Conservation (phyloP, 495 filamentous ascomycete genomes). For the Penicillium silybi region DNA sequence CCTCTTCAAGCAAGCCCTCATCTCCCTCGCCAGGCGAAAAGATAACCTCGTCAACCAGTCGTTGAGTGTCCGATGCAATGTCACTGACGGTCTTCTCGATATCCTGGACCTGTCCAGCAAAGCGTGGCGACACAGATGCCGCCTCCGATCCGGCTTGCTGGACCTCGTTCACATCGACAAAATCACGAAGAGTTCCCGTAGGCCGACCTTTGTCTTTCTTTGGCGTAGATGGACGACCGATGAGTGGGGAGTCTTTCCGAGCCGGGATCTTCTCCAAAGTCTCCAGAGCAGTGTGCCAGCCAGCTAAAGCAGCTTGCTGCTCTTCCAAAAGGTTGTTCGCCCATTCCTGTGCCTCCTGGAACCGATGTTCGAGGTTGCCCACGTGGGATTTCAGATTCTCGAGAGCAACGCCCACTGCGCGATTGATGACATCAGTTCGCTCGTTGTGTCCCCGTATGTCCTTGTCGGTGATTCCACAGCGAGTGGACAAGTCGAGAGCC, state of each 20-base stretch:
- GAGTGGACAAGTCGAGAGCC: slow-evolving; percentile 64
- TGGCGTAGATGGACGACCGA: slow-evolving; percentile 44
- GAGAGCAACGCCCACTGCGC: slow-evolving; percentile 71
- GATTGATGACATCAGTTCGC: slow-evolving; percentile 68
- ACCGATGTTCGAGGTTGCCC: slow-evolving; percentile 67
- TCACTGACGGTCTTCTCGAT: slow-evolving; percentile 49
- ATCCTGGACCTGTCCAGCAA: slow-evolving; percentile 49
- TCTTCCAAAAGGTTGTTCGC: slow-evolving; percentile 65
- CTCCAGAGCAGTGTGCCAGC: slow-evolving; percentile 65
- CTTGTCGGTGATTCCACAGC: slow-evolving; percentile 56
- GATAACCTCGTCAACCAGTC: slow-evolving; percentile 39
- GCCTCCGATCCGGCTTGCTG: slow-evolving; percentile 57
- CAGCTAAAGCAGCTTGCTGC: slow-evolving; percentile 58
- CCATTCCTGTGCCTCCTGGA: slow-evolving; percentile 69
- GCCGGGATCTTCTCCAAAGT: slow-evolving; percentile 59
- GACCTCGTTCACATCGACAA: slow-evolving; percentile 64
- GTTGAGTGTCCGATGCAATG: slow-evolving; percentile 51
- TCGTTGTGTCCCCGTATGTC: slow-evolving; percentile 50
- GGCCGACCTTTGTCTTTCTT: slow-evolving; percentile 31
- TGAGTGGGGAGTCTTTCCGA: slow-evolving; percentile 53
- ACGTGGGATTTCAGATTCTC: slow-evolving; percentile 78
- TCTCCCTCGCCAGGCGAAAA: slow-evolving; percentile 38
- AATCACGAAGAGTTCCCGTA: slow-evolving; percentile 60
- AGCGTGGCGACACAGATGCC: slow-evolving; percentile 43
- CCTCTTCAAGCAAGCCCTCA: slow-evolving; percentile 69